Evolutionary conservation across 108 stramenopile genomes (phyloP).

Genomic region (Nitzschia sp.): DNA sequence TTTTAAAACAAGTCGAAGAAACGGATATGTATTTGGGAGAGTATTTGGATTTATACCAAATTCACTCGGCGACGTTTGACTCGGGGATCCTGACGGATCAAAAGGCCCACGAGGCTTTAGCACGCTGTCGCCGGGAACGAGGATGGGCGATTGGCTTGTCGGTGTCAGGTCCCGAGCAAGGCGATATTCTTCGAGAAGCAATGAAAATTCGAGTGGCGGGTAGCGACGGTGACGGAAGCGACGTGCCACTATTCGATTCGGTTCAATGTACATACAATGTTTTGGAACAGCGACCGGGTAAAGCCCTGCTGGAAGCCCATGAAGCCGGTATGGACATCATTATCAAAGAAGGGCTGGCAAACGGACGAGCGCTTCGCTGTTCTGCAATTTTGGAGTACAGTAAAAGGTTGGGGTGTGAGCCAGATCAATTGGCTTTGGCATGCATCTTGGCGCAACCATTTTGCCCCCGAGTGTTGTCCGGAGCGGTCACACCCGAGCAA

Average conservation of each 20-base stretch:
- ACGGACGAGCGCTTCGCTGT: conserved; percentile 60
- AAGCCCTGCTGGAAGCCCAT: conserved; percentile 56
- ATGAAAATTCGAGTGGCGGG: conserved; percentile 44
- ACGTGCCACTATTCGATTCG: conserved; percentile 64
- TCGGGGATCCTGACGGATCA: conserved; percentile 64
- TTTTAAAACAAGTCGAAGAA: conserved; percentile 65
- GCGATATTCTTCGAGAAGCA: conserved; percentile 56
- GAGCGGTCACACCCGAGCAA: conserved; percentile 70
- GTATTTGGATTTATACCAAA: conserved; percentile 73
- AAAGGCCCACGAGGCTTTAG: conserved; percentile 58
- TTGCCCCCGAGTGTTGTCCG: conserved; percentile 67
- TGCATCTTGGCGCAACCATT: conserved; percentile 76
- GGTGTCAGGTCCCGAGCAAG: conserved; percentile 67
- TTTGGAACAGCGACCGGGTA: conserved; percentile 64
- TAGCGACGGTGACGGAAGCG: conserved; percentile 4
- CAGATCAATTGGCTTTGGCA: conserved; percentile 72
- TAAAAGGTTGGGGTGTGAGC: conserved; percentile 43
- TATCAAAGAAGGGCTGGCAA: conserved; percentile 84
- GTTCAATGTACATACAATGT: conserved; percentile 85
- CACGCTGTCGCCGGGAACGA: conserved; percentile 45
- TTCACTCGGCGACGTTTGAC: conserved; percentile 84
- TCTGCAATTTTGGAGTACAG: conserved; percentile 37
- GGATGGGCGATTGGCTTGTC: conserved; percentile 78
- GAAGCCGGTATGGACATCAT: conserved; percentile 71
- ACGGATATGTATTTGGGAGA: conserved; percentile 55